Evolutionary conservation across 2,329 filamentous ascomycete genomes (phyloP), one percentile per base, ranked within the genome.

Genomic region (Sporothrix globosa): DNA sequence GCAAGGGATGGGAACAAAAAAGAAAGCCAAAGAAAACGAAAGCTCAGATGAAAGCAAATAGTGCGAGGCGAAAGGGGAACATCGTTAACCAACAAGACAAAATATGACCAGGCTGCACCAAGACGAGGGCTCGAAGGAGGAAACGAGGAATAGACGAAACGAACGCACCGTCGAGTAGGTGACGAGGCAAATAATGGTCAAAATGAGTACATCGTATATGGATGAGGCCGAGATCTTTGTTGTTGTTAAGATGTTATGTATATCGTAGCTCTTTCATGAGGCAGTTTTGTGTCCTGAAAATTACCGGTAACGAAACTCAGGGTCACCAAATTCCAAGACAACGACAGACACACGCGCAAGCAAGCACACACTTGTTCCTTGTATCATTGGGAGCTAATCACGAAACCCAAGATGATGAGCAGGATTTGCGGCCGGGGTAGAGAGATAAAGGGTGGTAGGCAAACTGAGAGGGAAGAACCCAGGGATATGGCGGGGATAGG

Each of bases 331-430:
- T 19, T 13, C 19, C 56, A 61, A 61, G 56, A 44, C 34, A 61
- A 44, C n/a, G 19, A 44, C 44, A 24, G 34, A 44, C n/a, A 44
- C 53, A n/a, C 56, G 44, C 34, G 2, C 34, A 60, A 60, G 6
- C 30, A 60, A 39, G 17, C 34, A 58, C 30, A 58, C 30, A 44
- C 39, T 27, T 17, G 41, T 13, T 17, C 0, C 19, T 39, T 63
- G 21, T 44, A 50, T 44, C 24, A 41, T 48, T 50, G 44, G 24
- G 61, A 11, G 30, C 46, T 34, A 41, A 65, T 50, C 61, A 65
- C 60, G 63, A 41, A 41, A 67, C 53, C 14, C 63, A 44, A 53
- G 48, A 53, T 53, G 63, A 53, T 53, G 63, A 13, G n/a, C 63
- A 53, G 30, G 48, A 67, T 67, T 34, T 24, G 63, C 46, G 30